Base-by-base conservation (phyloP, 1,139 yeast genomes). In the Pneumocystis canis region DNA sequence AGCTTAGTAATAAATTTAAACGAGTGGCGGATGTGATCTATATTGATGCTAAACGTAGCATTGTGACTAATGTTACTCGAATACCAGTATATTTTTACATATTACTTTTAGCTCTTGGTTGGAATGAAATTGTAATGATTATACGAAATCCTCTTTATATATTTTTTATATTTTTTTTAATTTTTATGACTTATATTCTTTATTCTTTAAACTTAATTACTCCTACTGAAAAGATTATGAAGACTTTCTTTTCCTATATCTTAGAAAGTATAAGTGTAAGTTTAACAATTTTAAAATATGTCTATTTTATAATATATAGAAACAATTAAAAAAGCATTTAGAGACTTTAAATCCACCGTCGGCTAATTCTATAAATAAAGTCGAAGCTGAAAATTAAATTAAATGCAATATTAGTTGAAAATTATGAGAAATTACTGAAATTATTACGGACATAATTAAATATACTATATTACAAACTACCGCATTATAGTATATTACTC, bases 81-180 rank as follows among this genome's bases (percentile, higher is more conserved):
- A 85, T 92, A 65, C 98, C 98, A 3, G 78, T 84, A 69, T 94
- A 86, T 77, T 82, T 92, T 65, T 89, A 88, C 73, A 76, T 83
- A 30, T 72, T 92, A 6, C 77, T 92, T 31, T 73, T 86, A 2
- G 83, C 87, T 6, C 77, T 92, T 39, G 98, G 98, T 16, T 92
- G 97, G 97, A 90, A 90, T 73, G 97, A 94, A 77, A 86, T 92
- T 69, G 82, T 89, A 86, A 86, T 95, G 7, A 82, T 92, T 30
- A 71, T 92, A 61, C 80, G 95, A 67, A 90, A 88, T 72, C 98
- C 98, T 35, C 71, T 87, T 31, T 79, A 85, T 69, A 84, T 89
- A 70, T 76, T 89, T 25, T 75, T 85, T 63, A 70, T 82, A 7
- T 67, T 82, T 11, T 70, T 89, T 61, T 68, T 87, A 1, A 82